phyloP scores from a whole-genome alignment of 2,329 filamentous ascomycete species.

The Apiospora saccharicola region DNA sequence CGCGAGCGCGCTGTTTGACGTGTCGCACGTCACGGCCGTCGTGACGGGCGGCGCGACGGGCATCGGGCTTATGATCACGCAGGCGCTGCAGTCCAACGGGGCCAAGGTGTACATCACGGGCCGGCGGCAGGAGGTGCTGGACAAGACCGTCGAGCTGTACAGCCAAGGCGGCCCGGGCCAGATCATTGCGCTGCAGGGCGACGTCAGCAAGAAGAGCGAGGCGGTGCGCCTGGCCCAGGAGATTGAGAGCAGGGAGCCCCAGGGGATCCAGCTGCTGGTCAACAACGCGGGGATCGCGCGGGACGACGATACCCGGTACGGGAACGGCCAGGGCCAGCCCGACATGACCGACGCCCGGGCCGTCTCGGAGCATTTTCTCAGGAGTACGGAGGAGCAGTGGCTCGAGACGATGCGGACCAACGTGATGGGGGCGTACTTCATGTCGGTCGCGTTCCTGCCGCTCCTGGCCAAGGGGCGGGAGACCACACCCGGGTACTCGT shows the following conservation, averaged over 20 bases:
- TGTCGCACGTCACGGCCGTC: slow-evolving; percentile 27
- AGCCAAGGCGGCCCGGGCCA: slow-evolving; percentile 26
- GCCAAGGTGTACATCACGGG: slow-evolving; percentile 34
- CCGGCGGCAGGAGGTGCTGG: slow-evolving; percentile 30
- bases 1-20: slow-evolving; percentile 25
- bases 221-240: slow-evolving; percentile 55
- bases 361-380: slow-evolving; percentile 58
- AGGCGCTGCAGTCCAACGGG: slow-evolving; percentile 32
- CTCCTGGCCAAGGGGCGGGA: slow-evolving; percentile 53
- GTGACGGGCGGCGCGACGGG: slow-evolving; percentile 30
- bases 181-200: slow-evolving; percentile 25
- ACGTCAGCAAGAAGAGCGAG: slow-evolving; percentile 51
- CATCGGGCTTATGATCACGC: slow-evolving; percentile 30
- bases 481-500: slow-evolving; percentile 52
- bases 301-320: slow-evolving; percentile 59
- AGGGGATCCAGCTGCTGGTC: slow-evolving; percentile 59
- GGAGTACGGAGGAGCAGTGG: slow-evolving; percentile 54
- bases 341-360: slow-evolving; percentile 54
- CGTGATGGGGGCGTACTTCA: slow-evolving; percentile 57
- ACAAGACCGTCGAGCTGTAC: slow-evolving; percentile 26
- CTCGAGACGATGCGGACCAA: slow-evolving; percentile 59
- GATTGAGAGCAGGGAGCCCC: slow-evolving; percentile 57
- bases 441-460: slow-evolving; percentile 59
- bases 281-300: slow-evolving; percentile 61
- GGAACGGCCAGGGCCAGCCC: slow-evolving; percentile 41